Percentiles rank a stretch among this genome's conserved stretches.
Conservation (phyloP, 2,329 filamentous ascomycete genomes). For the Beauveria pseudobassiana region DNA sequence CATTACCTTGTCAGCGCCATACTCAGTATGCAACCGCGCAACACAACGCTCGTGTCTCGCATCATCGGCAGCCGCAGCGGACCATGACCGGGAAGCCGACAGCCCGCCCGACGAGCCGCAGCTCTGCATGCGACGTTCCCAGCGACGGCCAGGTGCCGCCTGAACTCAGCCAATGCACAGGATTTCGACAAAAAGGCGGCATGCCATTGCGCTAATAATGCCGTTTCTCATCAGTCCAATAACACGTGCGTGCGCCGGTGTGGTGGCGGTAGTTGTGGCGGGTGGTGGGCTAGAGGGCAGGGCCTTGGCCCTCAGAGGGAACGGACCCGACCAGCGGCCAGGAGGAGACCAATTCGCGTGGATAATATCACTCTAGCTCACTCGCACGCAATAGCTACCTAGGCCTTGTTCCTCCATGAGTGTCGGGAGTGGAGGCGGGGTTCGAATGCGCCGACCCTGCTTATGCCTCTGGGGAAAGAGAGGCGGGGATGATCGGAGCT, state of each 20-base stretch:
- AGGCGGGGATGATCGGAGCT: neutral
- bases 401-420: neutral
- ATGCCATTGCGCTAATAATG: no score
- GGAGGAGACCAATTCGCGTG: neutral
- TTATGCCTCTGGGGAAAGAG: neutral
- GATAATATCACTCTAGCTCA: neutral
- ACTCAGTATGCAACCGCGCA: no score
- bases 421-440: neutral
- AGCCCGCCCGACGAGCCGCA: conserved; percentile 5
- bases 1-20: neutral
- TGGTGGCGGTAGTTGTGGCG: neutral
- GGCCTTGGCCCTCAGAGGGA: neutral
- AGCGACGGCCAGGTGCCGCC: neutral
- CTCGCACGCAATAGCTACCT: neutral
- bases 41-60: neutral
- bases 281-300: neutral
- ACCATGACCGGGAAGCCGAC: neutral
- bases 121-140: neutral
- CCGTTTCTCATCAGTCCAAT: no score
- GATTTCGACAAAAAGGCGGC: neutral
- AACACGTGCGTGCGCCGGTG: neutral
- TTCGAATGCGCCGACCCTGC: neutral
- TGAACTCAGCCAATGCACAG: neutral
- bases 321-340: neutral
- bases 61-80: neutral